phyloP scores from a whole-genome alignment of 75 land plant species.

The Sequoiadendron giganteum region DNA sequence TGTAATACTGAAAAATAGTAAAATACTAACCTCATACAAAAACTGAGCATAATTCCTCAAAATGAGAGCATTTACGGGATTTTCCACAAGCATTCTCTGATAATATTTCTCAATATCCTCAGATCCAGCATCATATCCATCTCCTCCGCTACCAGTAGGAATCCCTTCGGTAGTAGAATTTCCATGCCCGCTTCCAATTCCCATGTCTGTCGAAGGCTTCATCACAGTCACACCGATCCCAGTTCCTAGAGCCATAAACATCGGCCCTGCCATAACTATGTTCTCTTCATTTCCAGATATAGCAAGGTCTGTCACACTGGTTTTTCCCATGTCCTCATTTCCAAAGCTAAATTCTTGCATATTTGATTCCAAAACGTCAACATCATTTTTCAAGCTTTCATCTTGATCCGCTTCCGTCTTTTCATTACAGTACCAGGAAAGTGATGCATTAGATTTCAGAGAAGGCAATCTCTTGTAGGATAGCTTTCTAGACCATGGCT shows the following conservation, averaged over 20 bases:
- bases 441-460: background rate
- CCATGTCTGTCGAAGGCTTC: conserved; percentile 1
- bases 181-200: conserved; percentile 12
- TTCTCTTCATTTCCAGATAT: background rate
- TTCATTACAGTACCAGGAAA: background rate
- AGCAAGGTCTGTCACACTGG: conserved; percentile 9
- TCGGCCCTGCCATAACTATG: background rate
- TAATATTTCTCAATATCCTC: conserved; percentile 35
- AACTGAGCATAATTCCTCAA: conserved; percentile 65
- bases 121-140: conserved; percentile 16
- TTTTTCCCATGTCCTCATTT: background rate
- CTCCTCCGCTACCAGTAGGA: conserved; percentile 14
- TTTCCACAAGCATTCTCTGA: conserved; percentile 49
- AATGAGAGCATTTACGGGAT: conserved; percentile 42
- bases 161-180: background rate
- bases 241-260: conserved; percentile 41
- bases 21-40: conserved; percentile 39
- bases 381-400: background rate
- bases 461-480: background rate
- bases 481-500: background rate
- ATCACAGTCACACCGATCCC: conserved; percentile 28
- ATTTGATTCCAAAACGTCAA: background rate
- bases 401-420: conserved; percentile 11
- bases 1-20: background rate
- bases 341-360: background rate